These are phyloP conservation scores for Calonectria montana DNA, from an alignment of 2,329 filamentous ascomycete genomes.

Conservation along the genomic window DNA sequence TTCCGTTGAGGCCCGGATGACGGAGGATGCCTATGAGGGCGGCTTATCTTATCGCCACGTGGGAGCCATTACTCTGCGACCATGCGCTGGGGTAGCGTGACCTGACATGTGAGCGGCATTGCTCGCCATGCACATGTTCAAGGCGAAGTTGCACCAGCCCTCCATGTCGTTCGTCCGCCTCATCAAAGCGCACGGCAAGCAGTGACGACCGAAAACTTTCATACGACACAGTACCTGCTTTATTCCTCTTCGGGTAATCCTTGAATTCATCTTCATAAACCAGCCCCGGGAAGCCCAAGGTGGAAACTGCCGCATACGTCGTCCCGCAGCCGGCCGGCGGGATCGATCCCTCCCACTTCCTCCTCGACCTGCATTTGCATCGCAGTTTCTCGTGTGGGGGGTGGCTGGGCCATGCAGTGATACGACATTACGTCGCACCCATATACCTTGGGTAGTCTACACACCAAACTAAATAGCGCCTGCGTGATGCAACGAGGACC, in stretches of 20 bases:
- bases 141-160: not conserved
- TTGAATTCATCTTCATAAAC: not conserved
- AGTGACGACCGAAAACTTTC: not conserved
- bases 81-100: slow-evolving; percentile 24
- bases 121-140: not conserved
- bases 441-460: not conserved
- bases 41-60: slow-evolving; percentile 49
- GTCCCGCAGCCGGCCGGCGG: slow-evolving; percentile 5
- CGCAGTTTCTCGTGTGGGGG: slow-evolving; percentile 15
- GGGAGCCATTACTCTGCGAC: slow-evolving; percentile 11
- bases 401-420: slow-evolving; percentile 9
- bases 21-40: slow-evolving; percentile 28
- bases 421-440: slow-evolving; percentile 5
- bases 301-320: slow-evolving; percentile 7
- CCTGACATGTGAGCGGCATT: slow-evolving; percentile 37
- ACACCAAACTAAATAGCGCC: slow-evolving; percentile 1
- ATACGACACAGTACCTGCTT: not conserved
- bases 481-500: not conserved
- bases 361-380: slow-evolving; percentile 1
- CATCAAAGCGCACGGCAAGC: not conserved
- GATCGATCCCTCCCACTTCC: slow-evolving; percentile 12
- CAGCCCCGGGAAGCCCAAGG: slow-evolving; percentile 14
- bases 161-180: not conserved
- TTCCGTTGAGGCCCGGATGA: slow-evolving; percentile 35
- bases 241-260: slow-evolving; percentile 9